phyloP scores from a whole-genome alignment of 1,284 basidiomycete species.

The Rhodotorula mucilaginosa region DNA sequence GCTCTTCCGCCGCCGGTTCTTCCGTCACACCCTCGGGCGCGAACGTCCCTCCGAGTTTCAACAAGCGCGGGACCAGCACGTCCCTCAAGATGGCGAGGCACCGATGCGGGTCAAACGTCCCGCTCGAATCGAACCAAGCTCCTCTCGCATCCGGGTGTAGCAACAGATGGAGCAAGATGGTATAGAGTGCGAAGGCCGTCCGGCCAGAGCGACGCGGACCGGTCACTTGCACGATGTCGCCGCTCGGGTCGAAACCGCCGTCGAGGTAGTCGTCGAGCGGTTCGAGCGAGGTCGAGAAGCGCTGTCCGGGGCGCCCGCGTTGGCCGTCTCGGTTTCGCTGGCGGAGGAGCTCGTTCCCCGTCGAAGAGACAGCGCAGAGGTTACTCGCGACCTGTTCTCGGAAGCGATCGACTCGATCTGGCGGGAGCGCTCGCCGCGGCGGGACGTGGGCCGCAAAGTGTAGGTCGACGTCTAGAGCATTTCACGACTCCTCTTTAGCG shows the following conservation, averaged over 20 bases:
- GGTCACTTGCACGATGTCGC: slow-evolving; percentile 18
- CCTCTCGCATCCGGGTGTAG: slow-evolving; percentile 1
- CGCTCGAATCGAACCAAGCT: slow-evolving; percentile 24
- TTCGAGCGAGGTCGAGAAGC: slow-evolving; percentile 16
- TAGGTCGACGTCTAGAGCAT: slow-evolving; percentile 16
- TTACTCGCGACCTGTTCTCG: background rate
- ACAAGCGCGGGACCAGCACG: slow-evolving; percentile 16
- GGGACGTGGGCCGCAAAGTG: slow-evolving; percentile 7
- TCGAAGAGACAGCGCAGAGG: slow-evolving; percentile 11
- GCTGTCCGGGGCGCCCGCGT: background rate
- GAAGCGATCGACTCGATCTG: background rate
- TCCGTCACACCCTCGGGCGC: background rate
- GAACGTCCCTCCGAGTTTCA: background rate
- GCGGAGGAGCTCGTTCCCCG: slow-evolving; percentile 1
- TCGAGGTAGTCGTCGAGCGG: slow-evolving; percentile 17
- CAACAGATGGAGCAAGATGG: slow-evolving; percentile 14
- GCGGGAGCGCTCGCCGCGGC: slow-evolving; percentile 7
- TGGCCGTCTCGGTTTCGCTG: background rate
- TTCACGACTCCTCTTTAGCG: no score
- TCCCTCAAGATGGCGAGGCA: slow-evolving; percentile 23
- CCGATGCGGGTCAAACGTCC: slow-evolving; percentile 20
- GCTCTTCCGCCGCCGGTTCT: background rate
- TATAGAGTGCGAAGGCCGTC: slow-evolving; percentile 14
- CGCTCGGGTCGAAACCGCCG: background rate
- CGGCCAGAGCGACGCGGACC: slow-evolving; percentile 13